phyloP scores from a whole-genome alignment of 352 stramenopile species.

The Globisporangium barbulae region DNA sequence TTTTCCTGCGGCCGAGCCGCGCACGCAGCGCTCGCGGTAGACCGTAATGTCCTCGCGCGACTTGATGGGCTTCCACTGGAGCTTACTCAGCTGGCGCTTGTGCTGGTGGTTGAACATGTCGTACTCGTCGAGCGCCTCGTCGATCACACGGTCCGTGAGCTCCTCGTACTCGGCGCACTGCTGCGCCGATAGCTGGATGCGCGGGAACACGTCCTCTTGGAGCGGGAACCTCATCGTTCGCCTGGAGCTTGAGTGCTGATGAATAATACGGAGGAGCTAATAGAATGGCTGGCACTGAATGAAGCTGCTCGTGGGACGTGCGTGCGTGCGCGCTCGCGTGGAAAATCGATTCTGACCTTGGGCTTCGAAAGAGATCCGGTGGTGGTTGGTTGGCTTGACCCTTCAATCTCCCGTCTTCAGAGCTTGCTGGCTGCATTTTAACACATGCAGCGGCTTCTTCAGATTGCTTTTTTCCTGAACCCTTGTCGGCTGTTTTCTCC shows the following conservation, averaged over 20 bases:
- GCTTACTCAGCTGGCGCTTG: slow-evolving; percentile 29
- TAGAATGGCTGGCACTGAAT: background rate
- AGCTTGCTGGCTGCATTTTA: background rate
- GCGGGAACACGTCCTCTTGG: slow-evolving; percentile 24
- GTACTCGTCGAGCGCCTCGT: slow-evolving; percentile 30
- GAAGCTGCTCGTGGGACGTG: background rate
- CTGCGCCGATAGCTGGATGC: slow-evolving; percentile 25
- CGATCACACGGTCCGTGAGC: slow-evolving; percentile 27
- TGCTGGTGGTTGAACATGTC: slow-evolving; percentile 20
- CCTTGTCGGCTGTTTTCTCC: background rate
- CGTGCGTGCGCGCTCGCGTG: background rate
- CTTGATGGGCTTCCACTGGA: slow-evolving; percentile 51
- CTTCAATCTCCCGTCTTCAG: background rate
- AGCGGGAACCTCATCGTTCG: slow-evolving; percentile 31
- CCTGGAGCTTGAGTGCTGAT: background rate
- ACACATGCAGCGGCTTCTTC: background rate
- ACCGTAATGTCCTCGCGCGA: slow-evolving; percentile 43
- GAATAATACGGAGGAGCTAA: background rate
- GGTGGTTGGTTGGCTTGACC: background rate
- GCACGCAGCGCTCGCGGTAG: slow-evolving; percentile 35
- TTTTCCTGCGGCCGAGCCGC: background rate
- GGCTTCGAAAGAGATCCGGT: background rate
- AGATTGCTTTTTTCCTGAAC: background rate
- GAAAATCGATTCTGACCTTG: slow-evolving; percentile 3
- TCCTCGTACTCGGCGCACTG: slow-evolving; percentile 26